Conservation (phyloP, 2,329 filamentous ascomycete species). For the Pochonia chlamydosporia region DNA sequence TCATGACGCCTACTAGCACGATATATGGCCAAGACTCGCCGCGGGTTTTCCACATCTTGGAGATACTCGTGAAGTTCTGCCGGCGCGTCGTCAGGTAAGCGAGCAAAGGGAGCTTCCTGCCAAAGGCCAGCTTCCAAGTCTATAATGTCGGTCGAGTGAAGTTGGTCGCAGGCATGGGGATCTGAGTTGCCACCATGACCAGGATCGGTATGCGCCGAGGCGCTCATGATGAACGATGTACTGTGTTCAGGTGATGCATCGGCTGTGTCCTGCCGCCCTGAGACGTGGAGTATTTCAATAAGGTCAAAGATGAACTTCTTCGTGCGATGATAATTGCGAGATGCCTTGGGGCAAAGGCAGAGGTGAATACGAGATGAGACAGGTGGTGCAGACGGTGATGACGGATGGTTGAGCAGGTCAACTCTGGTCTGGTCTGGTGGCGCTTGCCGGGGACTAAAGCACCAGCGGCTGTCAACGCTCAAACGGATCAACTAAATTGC, state of each 20-base stretch:
- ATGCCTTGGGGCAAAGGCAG: neutral
- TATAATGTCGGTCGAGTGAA: slow-evolving; percentile 24
- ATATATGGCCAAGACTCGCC: slow-evolving; percentile 55
- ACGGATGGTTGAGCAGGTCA: too few species aligned
- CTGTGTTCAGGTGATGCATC: slow-evolving; percentile 6
- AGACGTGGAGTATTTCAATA: neutral
- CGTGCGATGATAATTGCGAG: neutral
- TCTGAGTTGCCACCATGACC: slow-evolving; percentile 7
- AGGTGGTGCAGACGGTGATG: too few species aligned
- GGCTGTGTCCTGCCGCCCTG: neutral
- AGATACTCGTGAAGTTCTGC: slow-evolving; percentile 48
- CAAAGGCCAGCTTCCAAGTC: slow-evolving; percentile 54
- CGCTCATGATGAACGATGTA: slow-evolving; percentile 9
- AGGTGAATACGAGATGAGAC: neutral
- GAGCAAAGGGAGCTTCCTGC: slow-evolving; percentile 54
- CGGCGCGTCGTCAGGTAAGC: slow-evolving; percentile 55
- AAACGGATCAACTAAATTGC: too few species aligned
- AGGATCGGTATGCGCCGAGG: slow-evolving; percentile 8
- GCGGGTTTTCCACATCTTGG: slow-evolving; percentile 55
- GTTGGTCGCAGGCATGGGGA: slow-evolving; percentile 1
- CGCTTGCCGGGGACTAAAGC: too few species aligned
- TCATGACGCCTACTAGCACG: slow-evolving; percentile 55
- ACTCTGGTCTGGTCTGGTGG: too few species aligned
- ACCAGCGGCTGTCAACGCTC: too few species aligned
- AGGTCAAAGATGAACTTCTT: neutral